Base-by-base conservation (phyloP, 164 flowering plant genomes). In the Houttuynia cordata region DNA sequence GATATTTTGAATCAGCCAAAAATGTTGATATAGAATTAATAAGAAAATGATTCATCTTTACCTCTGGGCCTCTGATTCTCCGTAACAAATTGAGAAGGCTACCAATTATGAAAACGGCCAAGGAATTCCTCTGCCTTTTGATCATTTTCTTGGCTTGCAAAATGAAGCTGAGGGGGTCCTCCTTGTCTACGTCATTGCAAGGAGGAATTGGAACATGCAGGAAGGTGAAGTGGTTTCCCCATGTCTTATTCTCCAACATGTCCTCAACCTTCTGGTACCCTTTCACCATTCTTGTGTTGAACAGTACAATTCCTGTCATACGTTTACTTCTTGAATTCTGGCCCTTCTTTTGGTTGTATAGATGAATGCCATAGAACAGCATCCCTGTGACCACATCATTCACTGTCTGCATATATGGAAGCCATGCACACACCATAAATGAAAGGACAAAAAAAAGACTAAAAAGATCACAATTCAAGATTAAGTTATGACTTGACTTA, bases 321-420 rank as follows among this genome's bases (percentile, higher is more conserved):
- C 59, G 19, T 55, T 71, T 59, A 0, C 66, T 68, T 12, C 69
- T 58, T 3, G 74, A 63, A 12, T 56, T 63, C 0, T 63, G 25
- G 30, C 54, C 58, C 18, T 4, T 24, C 20, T 3, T 39, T 70
- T 80, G 68, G 83, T 79, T 83, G 74, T 80, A 85, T 18, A 83
- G 25, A 15, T 85, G 70, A 19, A 71, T 71, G 18, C 86, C 86
- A 7, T 64, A 69, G 62, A 76, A 75, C 8, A 83, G 61, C 47
- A 71, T 62, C 22, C 87, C 91, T 0, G 67, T 56, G 8, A 81
- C 63, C 0, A 81, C 82, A 51, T 83, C 87, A 41, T 85, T 85
- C 30, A 83, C 53, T 0, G 87, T 79, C 87, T 84, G 72, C 21
- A n/a, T n/a, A n/a, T n/a, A 7, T 1, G 22, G 24, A 52, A 4